Conservation (phyloP, 345 rosid genomes). For the Isatis tinctoria region DNA sequence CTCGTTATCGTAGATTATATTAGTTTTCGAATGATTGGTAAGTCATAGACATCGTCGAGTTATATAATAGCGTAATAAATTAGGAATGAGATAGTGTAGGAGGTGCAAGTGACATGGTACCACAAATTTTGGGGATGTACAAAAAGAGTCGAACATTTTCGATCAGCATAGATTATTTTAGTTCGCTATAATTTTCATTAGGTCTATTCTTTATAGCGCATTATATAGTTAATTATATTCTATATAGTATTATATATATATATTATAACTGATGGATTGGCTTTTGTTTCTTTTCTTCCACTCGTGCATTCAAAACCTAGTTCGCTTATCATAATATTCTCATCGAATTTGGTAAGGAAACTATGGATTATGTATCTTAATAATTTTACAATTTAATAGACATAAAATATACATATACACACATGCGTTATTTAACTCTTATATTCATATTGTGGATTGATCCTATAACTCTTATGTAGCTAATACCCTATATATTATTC, state of each 20-base stretch:
- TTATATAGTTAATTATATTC: neutral
- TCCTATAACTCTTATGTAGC: no score
- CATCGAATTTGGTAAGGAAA: slow-evolving; percentile 17
- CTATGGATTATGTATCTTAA: neutral
- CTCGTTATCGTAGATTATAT: neutral
- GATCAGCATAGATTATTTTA: slow-evolving; percentile 8
- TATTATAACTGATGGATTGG: neutral
- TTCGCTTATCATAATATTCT: slow-evolving; percentile 12
- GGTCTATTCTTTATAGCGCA: slow-evolving; percentile 6
- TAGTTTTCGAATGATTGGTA: neutral
- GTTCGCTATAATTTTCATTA: neutral
- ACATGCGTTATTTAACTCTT: slow-evolving; percentile 8
- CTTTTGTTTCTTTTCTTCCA: slow-evolving; percentile 27
- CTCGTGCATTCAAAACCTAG: slow-evolving; percentile 56
- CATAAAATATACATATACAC: neutral
- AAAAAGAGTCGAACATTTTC: slow-evolving; percentile 25
- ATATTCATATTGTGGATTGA: slow-evolving; percentile 1
- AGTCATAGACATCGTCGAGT: slow-evolving; percentile 18
- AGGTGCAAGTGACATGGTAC: slow-evolving; percentile 41
- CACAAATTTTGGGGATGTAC: slow-evolving; percentile 38
- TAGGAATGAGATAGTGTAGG: slow-evolving; percentile 31
- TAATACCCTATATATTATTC: neutral
- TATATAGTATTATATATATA: neutral
- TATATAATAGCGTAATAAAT: slow-evolving; percentile 23
- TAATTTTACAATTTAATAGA: neutral